These are phyloP conservation scores for Ogataea sp. DNA, from an alignment of 805 yeast species.

Conservation along the genomic window DNA sequence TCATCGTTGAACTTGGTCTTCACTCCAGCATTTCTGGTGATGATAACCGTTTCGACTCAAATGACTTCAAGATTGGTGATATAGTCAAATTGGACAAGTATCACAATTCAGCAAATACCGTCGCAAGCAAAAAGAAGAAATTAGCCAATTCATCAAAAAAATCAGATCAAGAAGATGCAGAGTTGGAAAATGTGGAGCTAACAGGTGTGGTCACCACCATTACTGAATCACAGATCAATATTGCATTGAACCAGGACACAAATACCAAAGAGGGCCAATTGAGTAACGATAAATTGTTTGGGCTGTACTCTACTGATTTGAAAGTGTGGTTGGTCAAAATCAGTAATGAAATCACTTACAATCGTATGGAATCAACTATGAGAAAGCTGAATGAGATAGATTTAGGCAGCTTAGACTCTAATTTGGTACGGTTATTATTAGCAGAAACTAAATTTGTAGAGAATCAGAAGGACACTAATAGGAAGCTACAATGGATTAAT, in stretches of 20 bases:
- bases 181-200: constrained; percentile 21
- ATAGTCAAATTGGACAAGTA: constrained; percentile 54
- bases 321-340: constrained; percentile 64
- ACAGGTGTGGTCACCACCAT: constrained; percentile 64
- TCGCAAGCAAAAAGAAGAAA: constrained; percentile 11
- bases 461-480: too few relatives aligned
- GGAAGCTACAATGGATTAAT: constrained; percentile 32
- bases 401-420: constrained; percentile 24
- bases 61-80: constrained; percentile 66
- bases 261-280: constrained; percentile 20
- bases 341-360: constrained; percentile 63
- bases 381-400: constrained; percentile 48
- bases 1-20: constrained; percentile 51
- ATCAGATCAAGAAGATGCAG: constrained; percentile 15
- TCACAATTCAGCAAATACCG: constrained; percentile 19
- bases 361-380: constrained; percentile 73
- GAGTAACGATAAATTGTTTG: constrained; percentile 41
- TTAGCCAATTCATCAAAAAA: constrained; percentile 24
- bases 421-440: constrained; percentile 37
- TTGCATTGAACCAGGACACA: constrained; percentile 51
- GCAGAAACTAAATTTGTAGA: background rate
- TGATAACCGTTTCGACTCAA: constrained; percentile 25
- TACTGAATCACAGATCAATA: constrained; percentile 32
- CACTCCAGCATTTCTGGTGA: constrained; percentile 40
- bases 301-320: constrained; percentile 32